Evolutionary conservation across 129 eudicot species (phyloP), one percentile per base, ranked within the genome.

Genomic region (Gnaphalium uliginosum): DNA sequence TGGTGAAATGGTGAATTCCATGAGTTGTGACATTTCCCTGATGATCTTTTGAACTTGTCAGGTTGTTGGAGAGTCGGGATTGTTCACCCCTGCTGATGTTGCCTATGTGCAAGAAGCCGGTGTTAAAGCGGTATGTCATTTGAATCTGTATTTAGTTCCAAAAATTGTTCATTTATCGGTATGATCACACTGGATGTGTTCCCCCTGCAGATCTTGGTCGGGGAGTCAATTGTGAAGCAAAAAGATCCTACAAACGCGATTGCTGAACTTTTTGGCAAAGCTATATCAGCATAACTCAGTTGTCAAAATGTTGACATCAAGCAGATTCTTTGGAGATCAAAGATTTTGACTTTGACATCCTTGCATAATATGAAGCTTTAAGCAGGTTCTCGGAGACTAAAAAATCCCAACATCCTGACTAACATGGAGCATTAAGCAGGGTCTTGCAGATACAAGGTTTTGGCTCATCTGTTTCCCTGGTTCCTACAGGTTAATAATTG

Each of bases 21-120:
- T 56, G 18, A 25, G 19, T 63, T 70, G 10, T 60, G 25, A 72
- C 69, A 10, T 58, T 69, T 59, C 6, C 3, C 13, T 8, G 73
- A 61, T 78, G 57, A 50, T 62, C 21, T 80, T 67, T 53, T 59
- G 51, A 81, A 84, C 66, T 77, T 41, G 62, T 58, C 66, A 94
- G 98, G 93, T 94, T 81, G 96, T 94, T 58, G 97, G 98, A n/a
- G 96, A 90, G 79, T 94, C 98, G n/a, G 98, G 93, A 72, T 84
- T 94, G 26, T 91, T 90, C 79, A 94, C 97, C 78, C 98, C 98
- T 26, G 92, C 76, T 79, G 98, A 94, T 70, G 86, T 94, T 69
- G 90, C 90, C n/a, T 94, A 80, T 79, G 98, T 94, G 41, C 98
- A 90, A 81, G 93, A 87, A 81, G 96, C 97, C 26, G 98, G 98